Evolutionary conservation across 2,329 filamentous ascomycete genomes (phyloP), one percentile per base, ranked within the genome.

Genomic region (Ustilaginoidea virens): DNA sequence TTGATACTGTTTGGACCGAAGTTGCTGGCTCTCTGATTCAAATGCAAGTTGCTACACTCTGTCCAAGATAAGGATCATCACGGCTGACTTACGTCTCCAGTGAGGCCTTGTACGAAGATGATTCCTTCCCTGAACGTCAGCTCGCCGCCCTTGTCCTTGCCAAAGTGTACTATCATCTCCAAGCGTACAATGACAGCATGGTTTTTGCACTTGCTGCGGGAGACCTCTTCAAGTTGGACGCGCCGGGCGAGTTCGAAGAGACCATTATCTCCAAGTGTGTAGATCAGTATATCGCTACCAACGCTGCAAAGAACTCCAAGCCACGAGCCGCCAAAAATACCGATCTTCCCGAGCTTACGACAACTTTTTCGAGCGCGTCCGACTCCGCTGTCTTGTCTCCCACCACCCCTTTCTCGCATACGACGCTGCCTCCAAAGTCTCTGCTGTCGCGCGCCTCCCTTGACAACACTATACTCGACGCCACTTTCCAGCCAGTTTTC

Each of bases 171-270:
- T 98, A 96, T 52, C 90, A 98, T 52, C 74, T 98, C 30, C 85
- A 94, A 58, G 90, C 90, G 53, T 98, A 98, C 63, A 90, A 94
- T 52, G 90, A 98, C 62, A 94, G 87, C 57, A 96, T 98, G 87
- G 80, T 82, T 29, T 96, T 98, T 56, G 90, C 90, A 38, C 72
- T 98, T 25, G 86, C 85, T 34, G 86, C 90, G 15, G 90, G 90
- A 35, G 82, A 94, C 51, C 74, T 93, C 28, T 94, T 98, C 66
- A 82, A 92, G 60, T 71, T 96, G 40, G 81, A 94, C 47, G 69
- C 77, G 31, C 78, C 81, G 29, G 80, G 83, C 55, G 90, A 98
- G 61, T 98, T 93, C 48, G 90, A 98, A 56, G 86, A 98, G 61
- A 98, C 90, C 33, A 96, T 98, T 59, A 86, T 96, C 53, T 87